Evolutionary conservation across 352 stramenopile genomes (phyloP), one percentile per base, ranked within the genome.

Genomic region (Thalassiosira hispida): DNA sequence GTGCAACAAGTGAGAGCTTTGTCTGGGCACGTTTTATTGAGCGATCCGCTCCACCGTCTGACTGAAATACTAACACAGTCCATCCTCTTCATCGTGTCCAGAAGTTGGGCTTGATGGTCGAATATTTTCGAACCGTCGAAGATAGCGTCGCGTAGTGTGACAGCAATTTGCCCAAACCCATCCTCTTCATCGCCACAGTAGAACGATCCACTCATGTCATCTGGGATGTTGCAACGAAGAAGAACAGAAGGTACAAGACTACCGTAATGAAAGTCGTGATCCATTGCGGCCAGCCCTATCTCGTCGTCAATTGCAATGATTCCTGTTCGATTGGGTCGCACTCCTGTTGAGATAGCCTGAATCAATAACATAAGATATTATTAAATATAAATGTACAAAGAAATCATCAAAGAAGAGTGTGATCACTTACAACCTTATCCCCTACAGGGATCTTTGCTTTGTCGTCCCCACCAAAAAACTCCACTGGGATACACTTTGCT

Each of bases 401-500:
- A 53, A 23, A 18, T 53, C 44, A 53, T 18, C 44, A 53, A 46
- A 46, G n/a, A n/a, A n/a, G n/a, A n/a, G n/a, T n/a, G n/a, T n/a
- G n/a, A n/a, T n/a, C 38, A 46, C 38, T 14, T 46, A 46, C 38
- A 65, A 74, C 65, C 27, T 12, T 20, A 47, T 74, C 51, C 2
- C 65, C 65, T 29, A 66, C 27, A 16, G 65, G 65, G 23, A 74
- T 74, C 52, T 74, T 74, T 16, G 65, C 65, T 27, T 74, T 74
- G 52, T 74, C 47, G 44, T 74, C 65, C 27, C 63, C 46, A 1
- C 65, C 65, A 66, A 47, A 74, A 49, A 74, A 74, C 44, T 67
- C 65, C 22, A 74, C 65, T 25, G n/a, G n/a, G n/a, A n/a, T n/a
- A n/a, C n/a, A n/a, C n/a, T 56, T 27, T 8, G 31, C 23, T 27